A percentile compares a stretch with the other conserved stretches of the same genome.
Evolutionary conservation across 352 stramenopile species (phyloP).

Genomic region (Globisporangium canariense): DNA sequence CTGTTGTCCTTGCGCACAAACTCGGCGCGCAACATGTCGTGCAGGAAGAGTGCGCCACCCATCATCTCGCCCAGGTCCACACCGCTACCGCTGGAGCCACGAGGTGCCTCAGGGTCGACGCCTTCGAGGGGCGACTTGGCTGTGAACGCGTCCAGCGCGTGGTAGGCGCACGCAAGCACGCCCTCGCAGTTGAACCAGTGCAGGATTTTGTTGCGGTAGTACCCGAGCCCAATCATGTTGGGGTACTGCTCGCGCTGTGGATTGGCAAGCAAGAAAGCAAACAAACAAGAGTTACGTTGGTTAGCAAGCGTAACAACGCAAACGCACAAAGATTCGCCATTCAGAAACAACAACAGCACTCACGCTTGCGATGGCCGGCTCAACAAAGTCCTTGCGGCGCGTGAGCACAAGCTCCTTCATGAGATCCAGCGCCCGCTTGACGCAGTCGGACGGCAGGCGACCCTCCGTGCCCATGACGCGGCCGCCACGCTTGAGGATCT

Average conservation of each 20-base stretch:
- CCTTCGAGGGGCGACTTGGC: slow-evolving; percentile 8
- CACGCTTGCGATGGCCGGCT: slow-evolving; percentile 75
- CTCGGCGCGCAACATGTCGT: slow-evolving; percentile 77
- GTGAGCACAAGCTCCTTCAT: slow-evolving; percentile 67
- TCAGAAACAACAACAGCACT: slow-evolving; percentile 8
- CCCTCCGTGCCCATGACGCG: slow-evolving; percentile 71
- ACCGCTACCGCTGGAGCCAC: slow-evolving; percentile 11
- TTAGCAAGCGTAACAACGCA: slow-evolving; percentile 8
- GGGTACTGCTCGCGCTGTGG: slow-evolving; percentile 68
- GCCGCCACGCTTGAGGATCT: slow-evolving; percentile 68
- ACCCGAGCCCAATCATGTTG: slow-evolving; percentile 85
- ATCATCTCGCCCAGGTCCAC: slow-evolving; percentile 54
- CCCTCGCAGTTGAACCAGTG: slow-evolving; percentile 85
- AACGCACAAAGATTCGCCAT: background rate
- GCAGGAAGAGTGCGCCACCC: slow-evolving; percentile 60
- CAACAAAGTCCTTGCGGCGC: slow-evolving; percentile 71
- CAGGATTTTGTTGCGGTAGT: slow-evolving; percentile 87
- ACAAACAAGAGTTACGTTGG: slow-evolving; percentile 8
- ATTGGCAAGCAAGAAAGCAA: slow-evolving; percentile 11
- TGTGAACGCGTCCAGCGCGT: slow-evolving; percentile 56
- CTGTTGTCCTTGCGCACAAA: slow-evolving; percentile 71
- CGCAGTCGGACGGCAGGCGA: slow-evolving; percentile 56
- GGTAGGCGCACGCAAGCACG: slow-evolving; percentile 71
- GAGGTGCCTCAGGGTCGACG: slow-evolving; percentile 5
- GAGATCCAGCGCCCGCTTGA: slow-evolving; percentile 62